Conservation (phyloP, 257 asterid genomes). For the Coffea eugenioides region DNA sequence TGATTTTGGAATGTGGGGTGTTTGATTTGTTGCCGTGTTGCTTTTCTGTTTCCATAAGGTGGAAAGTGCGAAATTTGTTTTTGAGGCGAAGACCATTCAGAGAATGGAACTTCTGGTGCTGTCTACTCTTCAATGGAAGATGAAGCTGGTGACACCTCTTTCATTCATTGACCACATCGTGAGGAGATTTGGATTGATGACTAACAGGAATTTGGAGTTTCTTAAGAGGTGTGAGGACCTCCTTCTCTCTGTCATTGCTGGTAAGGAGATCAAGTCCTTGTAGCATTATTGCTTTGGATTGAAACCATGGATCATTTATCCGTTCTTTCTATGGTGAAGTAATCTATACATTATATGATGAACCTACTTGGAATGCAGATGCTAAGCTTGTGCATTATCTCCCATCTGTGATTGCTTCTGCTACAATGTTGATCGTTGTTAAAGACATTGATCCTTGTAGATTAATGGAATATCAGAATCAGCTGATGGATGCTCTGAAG, state of each 20-base stretch:
- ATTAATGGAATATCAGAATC: constrained; percentile 29
- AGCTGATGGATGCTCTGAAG: constrained; percentile 33
- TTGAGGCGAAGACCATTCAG: constrained; percentile 83
- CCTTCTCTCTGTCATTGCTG: constrained; percentile 57
- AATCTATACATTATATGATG: neutral
- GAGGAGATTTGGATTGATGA: constrained; percentile 62
- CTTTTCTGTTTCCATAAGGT: constrained; percentile 39
- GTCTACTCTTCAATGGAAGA: constrained; percentile 74
- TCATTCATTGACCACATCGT: constrained; percentile 77
- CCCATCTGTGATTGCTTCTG: constrained; percentile 54
- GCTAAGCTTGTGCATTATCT: constrained; percentile 51
- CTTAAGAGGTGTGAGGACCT: constrained; percentile 56
- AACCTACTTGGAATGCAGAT: constrained; percentile 42
- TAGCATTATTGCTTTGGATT: neutral
- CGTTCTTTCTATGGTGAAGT: neutral
- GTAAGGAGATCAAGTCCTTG: constrained; percentile 32
- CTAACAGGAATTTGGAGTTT: constrained; percentile 58
- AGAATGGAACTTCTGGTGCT: constrained; percentile 88
- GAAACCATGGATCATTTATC: neutral
- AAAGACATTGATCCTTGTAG: constrained; percentile 34
- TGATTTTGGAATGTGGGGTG: neutral
- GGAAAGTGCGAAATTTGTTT: constrained; percentile 59
- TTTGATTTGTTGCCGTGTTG: constrained; percentile 11
- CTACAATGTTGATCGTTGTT: constrained; percentile 30
- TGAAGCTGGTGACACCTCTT: constrained; percentile 82